Evolutionary conservation across 257 asterid species (phyloP).

Genomic region (Coffea eugenioides): DNA sequence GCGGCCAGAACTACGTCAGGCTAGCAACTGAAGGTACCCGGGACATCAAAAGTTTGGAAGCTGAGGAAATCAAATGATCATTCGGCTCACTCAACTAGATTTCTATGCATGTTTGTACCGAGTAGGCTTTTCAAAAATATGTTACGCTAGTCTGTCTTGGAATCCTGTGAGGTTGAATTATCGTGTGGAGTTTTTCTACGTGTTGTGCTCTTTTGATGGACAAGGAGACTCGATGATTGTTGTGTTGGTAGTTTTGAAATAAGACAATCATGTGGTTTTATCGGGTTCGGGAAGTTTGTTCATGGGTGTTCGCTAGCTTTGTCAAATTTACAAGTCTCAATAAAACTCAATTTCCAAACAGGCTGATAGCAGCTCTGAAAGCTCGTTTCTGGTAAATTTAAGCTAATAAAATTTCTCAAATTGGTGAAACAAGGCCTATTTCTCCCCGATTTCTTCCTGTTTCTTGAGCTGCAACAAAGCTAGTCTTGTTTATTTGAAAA

Average conservation of each 20-base stretch:
- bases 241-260: not conserved
- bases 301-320: too few relatives aligned
- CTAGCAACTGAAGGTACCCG: slow-evolving; percentile 28
- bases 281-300: not conserved
- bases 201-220: not conserved
- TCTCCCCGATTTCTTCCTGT: too few relatives aligned
- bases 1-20: slow-evolving; percentile 81
- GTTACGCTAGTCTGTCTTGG: too few relatives aligned
- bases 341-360: too few relatives aligned
- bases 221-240: not conserved
- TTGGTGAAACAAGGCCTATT: too few relatives aligned
- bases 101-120: not conserved
- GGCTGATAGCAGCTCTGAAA: too few relatives aligned
- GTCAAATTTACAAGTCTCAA: too few relatives aligned
- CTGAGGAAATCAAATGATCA: not conserved
- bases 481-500: too few relatives aligned
- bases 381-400: too few relatives aligned
- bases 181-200: not conserved
- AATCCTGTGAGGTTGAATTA: not conserved
- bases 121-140: not conserved
- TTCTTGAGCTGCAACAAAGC: too few relatives aligned
- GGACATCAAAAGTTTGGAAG: not conserved
- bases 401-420: too few relatives aligned
- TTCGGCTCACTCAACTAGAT: not conserved
- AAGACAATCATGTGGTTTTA: slow-evolving; percentile 1